These are phyloP conservation scores for Tulasnella calospora DNA, from an alignment of 768 basidiomycete species.

Conservation along the genomic window DNA sequence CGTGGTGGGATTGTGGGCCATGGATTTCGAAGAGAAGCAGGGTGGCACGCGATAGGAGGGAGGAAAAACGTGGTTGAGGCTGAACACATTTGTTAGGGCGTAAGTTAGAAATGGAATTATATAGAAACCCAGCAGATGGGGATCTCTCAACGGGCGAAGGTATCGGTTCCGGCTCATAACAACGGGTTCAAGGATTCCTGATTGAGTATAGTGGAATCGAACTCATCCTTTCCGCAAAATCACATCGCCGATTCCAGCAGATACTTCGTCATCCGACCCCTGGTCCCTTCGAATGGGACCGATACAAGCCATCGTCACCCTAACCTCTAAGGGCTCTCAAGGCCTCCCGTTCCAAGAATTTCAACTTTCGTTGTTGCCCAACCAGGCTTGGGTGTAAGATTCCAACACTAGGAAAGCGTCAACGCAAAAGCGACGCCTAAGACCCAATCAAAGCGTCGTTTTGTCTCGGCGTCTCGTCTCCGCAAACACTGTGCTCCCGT, in stretches of 20 bases:
- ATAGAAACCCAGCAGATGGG: neutral
- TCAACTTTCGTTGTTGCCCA: no score
- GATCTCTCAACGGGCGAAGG: neutral
- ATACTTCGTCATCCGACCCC: neutral
- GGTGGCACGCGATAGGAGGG: neutral
- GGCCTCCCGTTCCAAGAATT: neutral
- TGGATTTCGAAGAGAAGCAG: neutral
- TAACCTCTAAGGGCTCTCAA: neutral
- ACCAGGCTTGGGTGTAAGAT: neutral
- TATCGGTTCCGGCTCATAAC: neutral
- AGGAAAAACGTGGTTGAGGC: neutral
- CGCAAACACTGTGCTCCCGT: neutral
- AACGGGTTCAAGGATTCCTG: neutral
- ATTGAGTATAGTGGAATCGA: neutral
- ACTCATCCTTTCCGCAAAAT: neutral
- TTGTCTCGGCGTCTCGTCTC: neutral
- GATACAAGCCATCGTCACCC: neutral
- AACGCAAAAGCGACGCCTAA: neutral
- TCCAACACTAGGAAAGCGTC: neutral
- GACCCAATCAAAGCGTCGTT: neutral
- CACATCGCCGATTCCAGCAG: neutral
- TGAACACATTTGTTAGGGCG: neutral
- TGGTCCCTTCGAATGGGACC: neutral
- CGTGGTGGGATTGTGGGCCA: neutral
- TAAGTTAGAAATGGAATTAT: neutral